Conservation (phyloP, 768 basidiomycete genomes). For the Tricholoma bakamatsutake region DNA sequence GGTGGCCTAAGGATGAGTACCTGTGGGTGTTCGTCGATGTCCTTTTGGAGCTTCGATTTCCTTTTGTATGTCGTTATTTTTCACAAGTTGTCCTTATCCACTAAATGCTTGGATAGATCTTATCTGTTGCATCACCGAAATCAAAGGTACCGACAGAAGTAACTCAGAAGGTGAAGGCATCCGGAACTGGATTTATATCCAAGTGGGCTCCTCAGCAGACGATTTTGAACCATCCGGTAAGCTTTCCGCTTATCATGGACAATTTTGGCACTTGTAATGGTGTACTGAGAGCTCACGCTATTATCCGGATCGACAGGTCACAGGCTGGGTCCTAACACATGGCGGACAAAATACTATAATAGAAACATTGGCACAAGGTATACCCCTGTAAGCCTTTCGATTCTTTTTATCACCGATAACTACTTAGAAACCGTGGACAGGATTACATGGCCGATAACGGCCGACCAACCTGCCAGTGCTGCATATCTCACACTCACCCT, state of each 20-base stretch:
- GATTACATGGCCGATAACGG: constrained; percentile 19
- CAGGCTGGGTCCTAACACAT: constrained; percentile 20
- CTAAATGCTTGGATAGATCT: constrained; percentile 3
- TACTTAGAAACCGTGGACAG: background rate
- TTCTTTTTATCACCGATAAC: background rate
- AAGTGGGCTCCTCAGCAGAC: constrained; percentile 18
- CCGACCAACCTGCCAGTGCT: constrained; percentile 16
- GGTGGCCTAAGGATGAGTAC: constrained; percentile 9
- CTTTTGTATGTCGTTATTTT: constrained; percentile 13
- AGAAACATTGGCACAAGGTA: constrained; percentile 16
- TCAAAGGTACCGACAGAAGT: constrained; percentile 6
- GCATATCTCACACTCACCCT: constrained; percentile 12
- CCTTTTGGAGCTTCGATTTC: constrained; percentile 7
- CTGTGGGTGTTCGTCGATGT: constrained; percentile 4
- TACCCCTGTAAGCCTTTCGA: constrained; percentile 12
- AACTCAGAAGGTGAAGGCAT: constrained; percentile 9
- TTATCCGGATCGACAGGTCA: constrained; percentile 8
- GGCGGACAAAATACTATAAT: constrained; percentile 17
- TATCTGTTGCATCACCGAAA: constrained; percentile 13
- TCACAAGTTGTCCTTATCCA: background rate
- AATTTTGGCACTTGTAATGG: background rate
- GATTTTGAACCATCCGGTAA: constrained; percentile 15
- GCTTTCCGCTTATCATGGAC: background rate
- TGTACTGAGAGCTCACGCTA: background rate
- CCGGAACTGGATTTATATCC: constrained; percentile 11